Evolutionary conservation across 768 basidiomycete genomes (phyloP).

Genomic region (Pleurotus tuber-regium): DNA sequence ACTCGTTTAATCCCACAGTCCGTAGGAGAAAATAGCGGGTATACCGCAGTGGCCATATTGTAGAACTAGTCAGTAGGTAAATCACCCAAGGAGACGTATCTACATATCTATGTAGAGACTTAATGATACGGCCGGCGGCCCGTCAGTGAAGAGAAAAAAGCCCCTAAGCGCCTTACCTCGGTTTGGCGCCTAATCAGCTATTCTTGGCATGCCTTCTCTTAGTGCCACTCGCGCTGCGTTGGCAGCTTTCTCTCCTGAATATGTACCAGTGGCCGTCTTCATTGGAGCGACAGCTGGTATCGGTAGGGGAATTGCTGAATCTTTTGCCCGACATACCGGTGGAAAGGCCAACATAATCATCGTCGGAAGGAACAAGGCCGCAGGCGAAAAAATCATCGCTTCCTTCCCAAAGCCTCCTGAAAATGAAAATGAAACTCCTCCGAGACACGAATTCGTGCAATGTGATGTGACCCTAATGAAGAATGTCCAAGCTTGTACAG

Average conservation of each 20-base stretch:
- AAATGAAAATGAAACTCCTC: too few relatives aligned
- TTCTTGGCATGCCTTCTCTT: not conserved
- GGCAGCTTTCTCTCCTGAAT: not conserved
- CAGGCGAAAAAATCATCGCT: slow-evolving; percentile 45
- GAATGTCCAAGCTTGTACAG: not conserved
- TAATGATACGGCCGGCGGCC: too few relatives aligned
- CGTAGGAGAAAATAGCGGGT: too few relatives aligned
- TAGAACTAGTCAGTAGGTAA: too few relatives aligned
- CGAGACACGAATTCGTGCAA: slow-evolving; percentile 44
- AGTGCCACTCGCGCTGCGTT: not conserved
- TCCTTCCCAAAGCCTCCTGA: slow-evolving; percentile 24
- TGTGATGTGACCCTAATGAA: not conserved
- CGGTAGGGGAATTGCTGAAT: slow-evolving; percentile 43
- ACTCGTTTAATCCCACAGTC: too few relatives aligned
- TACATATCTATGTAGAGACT: too few relatives aligned
- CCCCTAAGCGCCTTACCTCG: too few relatives aligned
- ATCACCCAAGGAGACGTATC: too few relatives aligned
- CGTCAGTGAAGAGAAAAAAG: too few relatives aligned
- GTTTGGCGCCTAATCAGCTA: not conserved
- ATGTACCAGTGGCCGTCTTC: slow-evolving; percentile 32
- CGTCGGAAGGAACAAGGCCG: slow-evolving; percentile 46
- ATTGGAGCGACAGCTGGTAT: slow-evolving; percentile 47
- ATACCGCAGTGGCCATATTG: too few relatives aligned
- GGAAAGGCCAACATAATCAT: slow-evolving; percentile 47
- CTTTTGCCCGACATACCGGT: slow-evolving; percentile 43